Percentiles rank a stretch among this genome's conserved stretches.
Evolutionary conservation across 1,284 basidiomycete genomes (phyloP).

Genomic region (Rhodofomes roseus): DNA sequence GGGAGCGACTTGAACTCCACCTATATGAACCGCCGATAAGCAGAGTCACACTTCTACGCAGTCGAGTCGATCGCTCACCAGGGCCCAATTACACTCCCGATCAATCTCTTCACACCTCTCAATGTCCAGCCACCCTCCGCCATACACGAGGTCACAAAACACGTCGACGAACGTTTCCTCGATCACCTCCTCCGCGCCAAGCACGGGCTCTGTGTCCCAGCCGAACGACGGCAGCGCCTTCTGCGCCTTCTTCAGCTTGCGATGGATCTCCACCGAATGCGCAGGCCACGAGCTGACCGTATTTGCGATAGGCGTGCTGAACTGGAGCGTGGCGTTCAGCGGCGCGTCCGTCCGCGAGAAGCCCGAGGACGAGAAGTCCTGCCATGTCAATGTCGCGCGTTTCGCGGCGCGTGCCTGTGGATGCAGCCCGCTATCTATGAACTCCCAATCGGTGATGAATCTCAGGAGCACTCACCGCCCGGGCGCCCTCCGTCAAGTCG

Average conservation of each 20-base stretch:
- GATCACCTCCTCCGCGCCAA: constrained; percentile 69
- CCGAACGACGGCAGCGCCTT: constrained; percentile 77
- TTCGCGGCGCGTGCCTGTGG: constrained; percentile 64
- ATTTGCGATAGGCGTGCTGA: constrained; percentile 64
- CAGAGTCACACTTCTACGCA: not conserved
- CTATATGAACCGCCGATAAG: constrained; percentile 34
- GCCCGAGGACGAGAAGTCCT: constrained; percentile 78
- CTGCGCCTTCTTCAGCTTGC: constrained; percentile 80
- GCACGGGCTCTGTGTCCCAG: constrained; percentile 80
- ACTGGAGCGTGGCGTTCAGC: constrained; percentile 76
- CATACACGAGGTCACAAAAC: constrained; percentile 82
- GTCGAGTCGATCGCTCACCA: constrained; percentile 50
- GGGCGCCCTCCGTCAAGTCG: constrained; percentile 82
- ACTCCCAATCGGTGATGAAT: not conserved
- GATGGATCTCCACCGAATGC: constrained; percentile 67
- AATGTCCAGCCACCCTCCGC: constrained; percentile 76
- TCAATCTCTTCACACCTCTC: constrained; percentile 73
- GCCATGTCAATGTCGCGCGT: constrained; percentile 80
- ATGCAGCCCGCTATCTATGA: not conserved
- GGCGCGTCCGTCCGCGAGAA: constrained; percentile 76
- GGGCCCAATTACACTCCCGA: constrained; percentile 86
- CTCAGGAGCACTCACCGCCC: constrained; percentile 51
- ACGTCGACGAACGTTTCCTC: constrained; percentile 87
- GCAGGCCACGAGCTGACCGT: constrained; percentile 70
- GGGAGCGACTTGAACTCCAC: constrained; percentile 80